Conservation (phyloP, 768 basidiomycete genomes). For the Mycena maculata region DNA sequence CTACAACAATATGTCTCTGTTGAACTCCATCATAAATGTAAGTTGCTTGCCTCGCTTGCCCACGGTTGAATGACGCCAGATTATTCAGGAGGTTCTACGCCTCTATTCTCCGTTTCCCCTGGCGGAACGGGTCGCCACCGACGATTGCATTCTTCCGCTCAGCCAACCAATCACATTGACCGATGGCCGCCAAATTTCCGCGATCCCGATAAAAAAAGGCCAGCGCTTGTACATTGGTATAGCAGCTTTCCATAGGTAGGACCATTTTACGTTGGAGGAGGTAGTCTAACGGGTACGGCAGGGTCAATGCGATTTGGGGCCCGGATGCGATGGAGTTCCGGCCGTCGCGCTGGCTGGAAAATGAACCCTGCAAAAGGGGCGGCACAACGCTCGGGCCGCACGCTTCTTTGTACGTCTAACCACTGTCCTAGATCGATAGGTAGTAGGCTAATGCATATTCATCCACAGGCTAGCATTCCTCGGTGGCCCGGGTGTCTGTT, state of each 20-base stretch:
- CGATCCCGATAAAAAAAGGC: slow-evolving; percentile 23
- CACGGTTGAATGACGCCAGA: not conserved
- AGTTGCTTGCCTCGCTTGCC: not conserved
- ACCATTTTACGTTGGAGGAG: too few species aligned
- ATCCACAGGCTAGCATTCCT: not conserved
- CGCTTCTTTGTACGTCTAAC: too few species aligned
- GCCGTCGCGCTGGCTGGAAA: slow-evolving; percentile 15
- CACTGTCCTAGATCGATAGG: not conserved
- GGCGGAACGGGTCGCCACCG: slow-evolving; percentile 24
- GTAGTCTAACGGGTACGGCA: not conserved
- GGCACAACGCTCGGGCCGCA: not conserved
- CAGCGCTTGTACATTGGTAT: slow-evolving; percentile 21
- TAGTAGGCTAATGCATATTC: not conserved
- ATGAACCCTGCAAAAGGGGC: not conserved
- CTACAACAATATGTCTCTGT: slow-evolving; percentile 21
- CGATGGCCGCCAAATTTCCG: slow-evolving; percentile 16
- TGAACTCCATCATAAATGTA: slow-evolving; percentile 31
- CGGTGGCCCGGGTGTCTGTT: not conserved
- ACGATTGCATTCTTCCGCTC: slow-evolving; percentile 24
- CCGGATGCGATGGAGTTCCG: slow-evolving; percentile 10
- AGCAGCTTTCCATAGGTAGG: slow-evolving; percentile 22
- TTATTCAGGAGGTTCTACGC: slow-evolving; percentile 24
- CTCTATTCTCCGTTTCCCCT: slow-evolving; percentile 24
- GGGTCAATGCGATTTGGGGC: slow-evolving; percentile 25
- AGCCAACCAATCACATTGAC: slow-evolving; percentile 20